phyloP scores from a whole-genome alignment of 2,329 filamentous ascomycete genomes.

The Tolypocladium cylindrosporum region DNA sequence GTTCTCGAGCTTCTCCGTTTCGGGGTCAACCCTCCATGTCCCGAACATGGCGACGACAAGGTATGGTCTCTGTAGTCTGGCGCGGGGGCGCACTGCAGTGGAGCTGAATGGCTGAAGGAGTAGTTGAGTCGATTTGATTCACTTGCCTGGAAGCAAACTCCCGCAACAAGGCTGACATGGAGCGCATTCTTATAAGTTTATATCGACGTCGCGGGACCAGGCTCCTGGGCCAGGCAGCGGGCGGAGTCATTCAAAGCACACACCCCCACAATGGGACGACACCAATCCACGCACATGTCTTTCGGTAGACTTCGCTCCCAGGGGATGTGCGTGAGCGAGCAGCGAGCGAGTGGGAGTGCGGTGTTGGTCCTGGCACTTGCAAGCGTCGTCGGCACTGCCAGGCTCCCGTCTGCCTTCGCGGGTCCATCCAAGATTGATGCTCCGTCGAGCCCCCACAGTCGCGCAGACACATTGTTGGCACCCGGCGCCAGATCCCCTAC shows the following conservation, averaged over 20 bases:
- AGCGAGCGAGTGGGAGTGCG: neutral
- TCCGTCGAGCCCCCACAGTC: neutral
- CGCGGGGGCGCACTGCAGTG: neutral
- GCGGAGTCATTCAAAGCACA: slow-evolving; percentile 1
- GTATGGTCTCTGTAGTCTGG: neutral
- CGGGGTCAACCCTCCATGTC: slow-evolving; percentile 28
- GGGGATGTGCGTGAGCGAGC: neutral
- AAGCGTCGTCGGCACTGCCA: neutral
- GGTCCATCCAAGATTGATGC: neutral
- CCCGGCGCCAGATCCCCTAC: neutral
- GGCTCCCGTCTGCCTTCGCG: neutral
- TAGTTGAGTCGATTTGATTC: neutral
- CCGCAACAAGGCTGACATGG: neutral
- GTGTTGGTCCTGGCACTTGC: neutral
- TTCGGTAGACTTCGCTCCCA: neutral
- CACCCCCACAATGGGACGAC: slow-evolving; percentile 2
- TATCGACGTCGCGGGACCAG: neutral
- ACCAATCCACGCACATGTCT: neutral
- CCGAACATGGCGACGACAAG: slow-evolving; percentile 19
- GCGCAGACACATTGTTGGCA: neutral
- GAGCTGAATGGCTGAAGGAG: neutral
- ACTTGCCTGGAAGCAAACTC: neutral
- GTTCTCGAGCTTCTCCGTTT: slow-evolving; percentile 26
- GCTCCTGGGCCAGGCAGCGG: slow-evolving; percentile 1
- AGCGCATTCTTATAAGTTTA: neutral